phyloP scores from a whole-genome alignment of 371 early-diverging fungal species.

The Aphelidium insulamus region DNA sequence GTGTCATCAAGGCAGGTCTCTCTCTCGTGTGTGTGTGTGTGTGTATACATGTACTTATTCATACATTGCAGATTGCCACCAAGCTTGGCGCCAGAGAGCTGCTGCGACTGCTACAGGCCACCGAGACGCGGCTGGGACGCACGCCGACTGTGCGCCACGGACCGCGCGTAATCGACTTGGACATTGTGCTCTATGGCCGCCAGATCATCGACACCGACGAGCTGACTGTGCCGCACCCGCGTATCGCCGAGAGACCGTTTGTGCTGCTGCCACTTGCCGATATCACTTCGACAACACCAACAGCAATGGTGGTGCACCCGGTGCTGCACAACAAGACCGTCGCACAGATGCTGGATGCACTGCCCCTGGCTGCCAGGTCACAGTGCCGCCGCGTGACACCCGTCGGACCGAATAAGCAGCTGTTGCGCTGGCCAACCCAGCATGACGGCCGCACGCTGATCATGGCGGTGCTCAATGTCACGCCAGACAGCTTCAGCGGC shows the following conservation, averaged over 20 bases:
- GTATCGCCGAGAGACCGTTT: constrained; percentile 79
- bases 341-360: background rate
- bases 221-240: constrained; percentile 71
- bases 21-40: background rate
- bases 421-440: constrained; percentile 49
- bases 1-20: constrained; percentile 45
- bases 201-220: constrained; percentile 36
- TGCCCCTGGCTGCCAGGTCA: constrained; percentile 1
- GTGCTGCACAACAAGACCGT: constrained; percentile 13
- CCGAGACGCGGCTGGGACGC: constrained; percentile 63
- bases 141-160: constrained; percentile 48
- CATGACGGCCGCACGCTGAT: constrained; percentile 38
- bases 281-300: constrained; percentile 12
- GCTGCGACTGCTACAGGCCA: constrained; percentile 51
- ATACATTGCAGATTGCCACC: constrained; percentile 50
- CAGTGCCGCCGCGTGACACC: background rate
- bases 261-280: constrained; percentile 84
- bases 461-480: constrained; percentile 93
- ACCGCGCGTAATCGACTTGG: constrained; percentile 81
- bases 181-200: constrained; percentile 75
- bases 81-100: constrained; percentile 45
- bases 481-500: constrained; percentile 92
- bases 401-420: constrained; percentile 2
- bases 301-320: constrained; percentile 9
- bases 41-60: constrained; percentile 1